Evolutionary conservation across 148 eudicot species (phyloP).

Genomic region (Cornus suecica): DNA sequence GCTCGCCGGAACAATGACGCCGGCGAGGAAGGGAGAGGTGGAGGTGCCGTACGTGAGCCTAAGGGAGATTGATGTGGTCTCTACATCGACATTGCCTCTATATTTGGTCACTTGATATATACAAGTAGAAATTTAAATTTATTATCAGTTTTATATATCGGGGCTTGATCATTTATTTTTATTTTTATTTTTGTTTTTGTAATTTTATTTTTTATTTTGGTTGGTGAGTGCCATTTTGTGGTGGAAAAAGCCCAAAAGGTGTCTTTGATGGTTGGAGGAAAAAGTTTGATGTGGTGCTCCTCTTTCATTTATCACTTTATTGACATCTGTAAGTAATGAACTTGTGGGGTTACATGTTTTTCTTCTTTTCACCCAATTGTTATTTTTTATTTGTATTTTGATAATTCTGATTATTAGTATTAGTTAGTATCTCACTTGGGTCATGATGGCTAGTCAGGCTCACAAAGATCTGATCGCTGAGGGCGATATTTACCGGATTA

Average conservation of each 20-base stretch:
- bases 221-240: not conserved
- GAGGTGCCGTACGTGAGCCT: constrained; percentile 68
- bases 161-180: not conserved
- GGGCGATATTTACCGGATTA: no score
- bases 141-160: not conserved
- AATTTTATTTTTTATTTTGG: not conserved
- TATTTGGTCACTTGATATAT: constrained; percentile 60
- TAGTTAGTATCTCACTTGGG: no score
- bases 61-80: constrained; percentile 60
- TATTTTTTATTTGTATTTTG: not conserved
- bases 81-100: constrained; percentile 61
- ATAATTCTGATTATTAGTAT: no score
- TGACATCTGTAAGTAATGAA: not conserved
- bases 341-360: no score
- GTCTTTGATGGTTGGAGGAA: not conserved
- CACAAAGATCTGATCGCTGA: no score
- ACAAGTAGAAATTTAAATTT: no score
- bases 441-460: no score
- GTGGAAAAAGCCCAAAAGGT: not conserved
- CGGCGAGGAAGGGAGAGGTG: constrained; percentile 31
- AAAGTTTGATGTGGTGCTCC: not conserved
- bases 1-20: constrained; percentile 32
- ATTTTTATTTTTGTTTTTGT: not conserved
- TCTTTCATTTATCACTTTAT: not conserved
- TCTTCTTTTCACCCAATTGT: not conserved